phyloP scores from a whole-genome alignment of 176 grass and related monocot species.

The Aegilops bicornis region DNA sequence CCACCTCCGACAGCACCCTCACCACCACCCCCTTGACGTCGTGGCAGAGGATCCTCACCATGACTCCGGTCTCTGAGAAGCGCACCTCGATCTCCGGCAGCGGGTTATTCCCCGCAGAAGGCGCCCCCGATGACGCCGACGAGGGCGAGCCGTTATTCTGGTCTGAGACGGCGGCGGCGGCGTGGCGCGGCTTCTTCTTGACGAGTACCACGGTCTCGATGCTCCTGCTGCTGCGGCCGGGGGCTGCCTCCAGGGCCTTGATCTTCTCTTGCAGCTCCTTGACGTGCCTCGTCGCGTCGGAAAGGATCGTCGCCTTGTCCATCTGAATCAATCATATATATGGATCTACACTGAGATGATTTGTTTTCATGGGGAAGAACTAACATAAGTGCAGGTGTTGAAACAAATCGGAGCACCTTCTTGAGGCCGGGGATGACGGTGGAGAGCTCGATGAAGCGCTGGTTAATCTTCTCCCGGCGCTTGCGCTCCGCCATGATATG shows the following conservation, averaged over 20 bases:
- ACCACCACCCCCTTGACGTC: constrained; percentile 47
- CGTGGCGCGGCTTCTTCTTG: constrained; percentile 46
- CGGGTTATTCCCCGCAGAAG: background rate
- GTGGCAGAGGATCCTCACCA: constrained; percentile 56
- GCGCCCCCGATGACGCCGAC: background rate
- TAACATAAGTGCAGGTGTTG: too few relatives aligned
- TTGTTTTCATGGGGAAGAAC: background rate
- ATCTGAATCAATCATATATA: constrained; percentile 30
- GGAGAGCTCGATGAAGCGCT: constrained; percentile 73
- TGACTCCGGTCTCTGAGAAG: constrained; percentile 44
- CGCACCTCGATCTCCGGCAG: constrained; percentile 58
- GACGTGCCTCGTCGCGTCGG: constrained; percentile 51
- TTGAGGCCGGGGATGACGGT: constrained; percentile 67
- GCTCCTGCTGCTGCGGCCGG: constrained; percentile 9
- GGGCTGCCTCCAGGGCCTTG: constrained; percentile 40
- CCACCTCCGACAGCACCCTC: constrained; percentile 54
- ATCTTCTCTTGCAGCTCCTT: constrained; percentile 64
- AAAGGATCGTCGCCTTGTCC: constrained; percentile 77
- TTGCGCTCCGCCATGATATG: constrained; percentile 72
- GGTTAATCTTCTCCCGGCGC: constrained; percentile 80
- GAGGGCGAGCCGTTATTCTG: background rate
- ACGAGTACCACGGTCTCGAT: constrained; percentile 37
- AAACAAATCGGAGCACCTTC: too few relatives aligned
- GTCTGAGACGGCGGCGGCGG: background rate
- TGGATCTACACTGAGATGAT: background rate